Percentiles rank a stretch among this genome's conserved stretches.
Evolutionary conservation across 768 basidiomycete genomes (phyloP).

Genomic region (Mycena rosella): DNA sequence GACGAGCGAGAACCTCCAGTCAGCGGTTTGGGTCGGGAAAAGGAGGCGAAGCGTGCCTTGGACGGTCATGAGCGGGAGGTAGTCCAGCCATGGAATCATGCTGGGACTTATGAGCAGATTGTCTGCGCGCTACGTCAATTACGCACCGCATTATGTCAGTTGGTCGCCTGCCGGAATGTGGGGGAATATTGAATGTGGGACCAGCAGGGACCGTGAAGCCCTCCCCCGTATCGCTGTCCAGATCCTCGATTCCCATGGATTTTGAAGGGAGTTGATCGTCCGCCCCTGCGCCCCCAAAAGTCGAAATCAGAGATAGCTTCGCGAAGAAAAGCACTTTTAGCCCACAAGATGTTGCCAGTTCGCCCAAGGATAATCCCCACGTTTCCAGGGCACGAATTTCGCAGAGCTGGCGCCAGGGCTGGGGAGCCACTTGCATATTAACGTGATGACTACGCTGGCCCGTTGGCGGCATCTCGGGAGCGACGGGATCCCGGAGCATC

Average conservation of each 20-base stretch:
- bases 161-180: conserved; percentile 9
- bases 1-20: conserved; percentile 18
- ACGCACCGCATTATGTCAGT: conserved; percentile 24
- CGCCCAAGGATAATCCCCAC: conserved; percentile 1
- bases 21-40: conserved; percentile 5
- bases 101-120: background rate
- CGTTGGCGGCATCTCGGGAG: conserved; percentile 10
- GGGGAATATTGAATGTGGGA: conserved; percentile 19
- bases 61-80: conserved; percentile 25
- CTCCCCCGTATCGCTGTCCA: conserved; percentile 17
- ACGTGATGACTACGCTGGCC: conserved; percentile 23
- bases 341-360: conserved; percentile 13
- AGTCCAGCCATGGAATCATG: conserved; percentile 22
- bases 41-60: conserved; percentile 23
- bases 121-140: background rate
- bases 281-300: background rate
- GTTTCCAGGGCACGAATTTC: background rate
- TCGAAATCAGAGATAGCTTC: background rate
- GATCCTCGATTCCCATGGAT: conserved; percentile 3
- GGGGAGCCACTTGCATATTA: conserved; percentile 1
- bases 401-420: conserved; percentile 20
- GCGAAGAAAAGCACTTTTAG: background rate
- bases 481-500: conserved; percentile 6
- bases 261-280: background rate
- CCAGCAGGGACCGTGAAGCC: conserved; percentile 16